Base-by-base conservation (phyloP, 768 basidiomycete species). In the Infundibulicybe gibba region DNA sequence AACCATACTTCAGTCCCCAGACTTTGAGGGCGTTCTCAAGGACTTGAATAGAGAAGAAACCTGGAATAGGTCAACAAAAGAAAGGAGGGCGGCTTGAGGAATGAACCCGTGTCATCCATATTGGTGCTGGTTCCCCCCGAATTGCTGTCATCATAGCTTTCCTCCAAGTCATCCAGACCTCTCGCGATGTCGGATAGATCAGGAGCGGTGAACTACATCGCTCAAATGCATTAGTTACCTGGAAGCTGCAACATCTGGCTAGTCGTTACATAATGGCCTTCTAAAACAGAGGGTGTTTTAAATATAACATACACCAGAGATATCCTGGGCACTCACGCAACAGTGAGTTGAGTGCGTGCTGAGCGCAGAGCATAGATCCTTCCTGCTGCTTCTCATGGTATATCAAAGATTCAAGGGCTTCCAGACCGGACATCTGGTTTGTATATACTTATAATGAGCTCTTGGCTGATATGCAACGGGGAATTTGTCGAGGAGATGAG, bases 1-100 rank as follows among this genome's bases (percentile, higher is more conserved):
- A 41, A 16, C 59, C 71, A 54, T 56, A 92, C 90, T 77, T 85
- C 47, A 94, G 65, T 14, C 87, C 87, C 87, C 86, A 94, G 11
- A 93, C 83, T 57, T 83, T 76, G 41, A 97, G 65, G 2, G 94
- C 94, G 46, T 83, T 77, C 54, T 93, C 89, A 14, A 95, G 62
- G 2, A 95, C 94, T 52, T 93, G 91, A 1, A 95, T 77, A 2
- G 93, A 94, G 66, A 97, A 97, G 63, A 91, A 97, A 1, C 90
- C 90, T 91, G 33, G 43, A 40, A 44, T 10, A 2, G 8, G 25
- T 25, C 25, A 25, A 8, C 25, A 25, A 51, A 54, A 19, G 50
- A 21, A 40, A 39, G 16, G 5, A 40, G n/a, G 25, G 33, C n/a
- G 32, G 6, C 0, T 12, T 19, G n/a, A 31, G 6, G 39, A 11